Base-by-base conservation (phyloP, 148 eudicot genomes). In the Arctostaphylos glauca region DNA sequence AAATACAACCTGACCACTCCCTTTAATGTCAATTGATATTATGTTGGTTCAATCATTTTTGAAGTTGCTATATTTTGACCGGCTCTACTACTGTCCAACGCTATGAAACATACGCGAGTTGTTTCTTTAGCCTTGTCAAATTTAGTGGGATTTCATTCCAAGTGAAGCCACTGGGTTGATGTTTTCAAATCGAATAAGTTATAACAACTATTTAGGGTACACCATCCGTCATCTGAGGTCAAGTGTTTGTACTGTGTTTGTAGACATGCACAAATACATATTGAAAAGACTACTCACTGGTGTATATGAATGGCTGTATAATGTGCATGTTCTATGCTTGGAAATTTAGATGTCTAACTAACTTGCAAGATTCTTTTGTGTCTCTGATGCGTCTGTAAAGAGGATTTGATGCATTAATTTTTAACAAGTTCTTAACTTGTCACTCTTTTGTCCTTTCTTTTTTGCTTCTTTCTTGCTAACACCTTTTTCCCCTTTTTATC, bases 131-230 rank as follows among this genome's bases (percentile, higher is more conserved):
- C n/a, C 18, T 74, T 74, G n/a, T 48, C 54, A 47, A 12, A 48
- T 48, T 49, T 9, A 48, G 6, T 74, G 9, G 38, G 12, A 74
- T n/a, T 49, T 74, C 53, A 74, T 9, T 48, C 13, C 2, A 47
- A 74, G 48, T 74, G 53, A 21, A 74, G 38, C 31, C 52, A 72
- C 18, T 43, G 76, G 76, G 25, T 72, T 72, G 76, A 46, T 16
- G 10, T 47, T 48, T 48, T 74, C n/a, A 23, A 48, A 48, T 50
- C 7, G 3, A 46, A 74, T 18, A 47, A 74, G 31, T 74, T 74
- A 2, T 73, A 46, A 18, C n/a, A 3, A 73, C 25, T 16, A 48
- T 18, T 73, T 25, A 46, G 25, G 53, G 54, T 9, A 73, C 25
- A 46, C 53, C n/a, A n/a, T n/a, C n/a, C n/a, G n/a, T n/a, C 14